phyloP scores from a whole-genome alignment of 2,329 filamentous ascomycete genomes.

The Ophioceras dolichostomum region DNA sequence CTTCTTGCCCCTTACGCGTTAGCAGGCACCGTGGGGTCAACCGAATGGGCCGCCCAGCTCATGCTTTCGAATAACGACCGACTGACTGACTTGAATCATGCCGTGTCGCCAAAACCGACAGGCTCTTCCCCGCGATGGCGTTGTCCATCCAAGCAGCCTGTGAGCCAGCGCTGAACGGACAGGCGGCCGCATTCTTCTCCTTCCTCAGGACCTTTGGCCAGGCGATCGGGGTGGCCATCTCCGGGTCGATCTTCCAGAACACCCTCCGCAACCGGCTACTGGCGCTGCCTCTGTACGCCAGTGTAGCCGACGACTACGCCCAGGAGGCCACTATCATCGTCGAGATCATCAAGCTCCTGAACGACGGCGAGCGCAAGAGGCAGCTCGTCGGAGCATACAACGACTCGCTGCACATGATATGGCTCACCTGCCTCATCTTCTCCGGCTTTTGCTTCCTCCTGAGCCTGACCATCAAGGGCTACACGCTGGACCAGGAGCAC shows the following conservation, averaged over 20 bases:
- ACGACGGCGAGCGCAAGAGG: constrained; percentile 12
- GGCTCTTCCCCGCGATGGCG: constrained; percentile 50
- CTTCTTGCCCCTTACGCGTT: too few relatives aligned
- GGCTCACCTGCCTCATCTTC: constrained; percentile 25
- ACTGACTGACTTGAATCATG: too few relatives aligned
- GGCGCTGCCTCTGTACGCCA: constrained; percentile 31
- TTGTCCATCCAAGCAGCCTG: constrained; percentile 52
- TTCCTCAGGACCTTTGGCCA: constrained; percentile 57
- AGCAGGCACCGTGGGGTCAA: too few relatives aligned
- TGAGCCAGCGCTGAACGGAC: constrained; percentile 27
- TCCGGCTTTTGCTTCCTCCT: constrained; percentile 12
- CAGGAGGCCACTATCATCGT: constrained; percentile 41
- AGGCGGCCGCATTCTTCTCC: constrained; percentile 53
- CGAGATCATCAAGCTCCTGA: constrained; percentile 42
- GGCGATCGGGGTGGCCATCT: constrained; percentile 51
- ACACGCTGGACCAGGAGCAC: constrained; percentile 19
- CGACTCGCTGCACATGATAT: constrained; percentile 22
- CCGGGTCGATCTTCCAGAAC: constrained; percentile 61
- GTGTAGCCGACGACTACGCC: constrained; percentile 29
- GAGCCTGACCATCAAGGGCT: constrained; percentile 16
- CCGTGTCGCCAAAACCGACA: too few relatives aligned
- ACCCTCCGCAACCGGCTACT: constrained; percentile 38
- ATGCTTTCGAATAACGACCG: too few relatives aligned
- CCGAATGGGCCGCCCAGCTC: neutral
- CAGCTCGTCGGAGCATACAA: constrained; percentile 19